A percentile compares a stretch with the other conserved stretches of the same genome.
phyloP scores from a whole-genome alignment of 768 basidiomycete genomes.

The Auricularia auricula-judae region DNA sequence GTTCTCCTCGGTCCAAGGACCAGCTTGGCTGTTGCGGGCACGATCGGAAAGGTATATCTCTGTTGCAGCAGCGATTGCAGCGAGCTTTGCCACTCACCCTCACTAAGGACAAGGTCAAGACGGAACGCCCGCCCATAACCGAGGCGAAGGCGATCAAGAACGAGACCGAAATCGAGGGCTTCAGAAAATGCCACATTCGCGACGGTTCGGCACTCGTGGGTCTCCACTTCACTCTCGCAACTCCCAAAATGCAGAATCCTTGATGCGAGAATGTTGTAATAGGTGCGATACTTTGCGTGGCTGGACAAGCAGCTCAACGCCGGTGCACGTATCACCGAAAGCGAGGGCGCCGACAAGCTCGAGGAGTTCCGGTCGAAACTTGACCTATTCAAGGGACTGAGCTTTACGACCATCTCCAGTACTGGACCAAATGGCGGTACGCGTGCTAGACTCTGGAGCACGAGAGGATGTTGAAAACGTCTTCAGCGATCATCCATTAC shows the following conservation, averaged over 20 bases:
- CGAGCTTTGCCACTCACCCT: no score
- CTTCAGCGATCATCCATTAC: conserved; percentile 86
- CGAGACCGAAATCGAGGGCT: conserved; percentile 72
- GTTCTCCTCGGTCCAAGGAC: conserved; percentile 69
- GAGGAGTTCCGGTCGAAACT: conserved; percentile 74
- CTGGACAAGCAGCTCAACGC: conserved; percentile 69
- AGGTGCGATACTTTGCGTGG: conserved; percentile 85
- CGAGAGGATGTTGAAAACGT: not conserved
- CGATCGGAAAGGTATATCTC: conserved; percentile 53
- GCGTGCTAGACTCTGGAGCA: conserved; percentile 10
- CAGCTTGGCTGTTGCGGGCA: conserved; percentile 71
- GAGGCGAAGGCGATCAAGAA: conserved; percentile 80
- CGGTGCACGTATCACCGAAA: conserved; percentile 57
- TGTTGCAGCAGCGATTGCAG: not conserved
- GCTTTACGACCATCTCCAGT: conserved; percentile 87
- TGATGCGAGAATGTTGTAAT: no score
- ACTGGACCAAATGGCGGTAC: conserved; percentile 85
- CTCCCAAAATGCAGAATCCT: no score
- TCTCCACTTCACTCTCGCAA: not conserved
- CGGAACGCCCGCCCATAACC: conserved; percentile 61
- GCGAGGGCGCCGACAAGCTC: conserved; percentile 66
- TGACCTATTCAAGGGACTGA: conserved; percentile 72
- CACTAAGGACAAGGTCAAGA: conserved; percentile 42
- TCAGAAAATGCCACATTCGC: conserved; percentile 77
- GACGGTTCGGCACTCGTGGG: conserved; percentile 71